Evolutionary conservation across 1,139 yeast genomes (phyloP).

Genomic region (Pneumocystis jirovecii): DNA sequence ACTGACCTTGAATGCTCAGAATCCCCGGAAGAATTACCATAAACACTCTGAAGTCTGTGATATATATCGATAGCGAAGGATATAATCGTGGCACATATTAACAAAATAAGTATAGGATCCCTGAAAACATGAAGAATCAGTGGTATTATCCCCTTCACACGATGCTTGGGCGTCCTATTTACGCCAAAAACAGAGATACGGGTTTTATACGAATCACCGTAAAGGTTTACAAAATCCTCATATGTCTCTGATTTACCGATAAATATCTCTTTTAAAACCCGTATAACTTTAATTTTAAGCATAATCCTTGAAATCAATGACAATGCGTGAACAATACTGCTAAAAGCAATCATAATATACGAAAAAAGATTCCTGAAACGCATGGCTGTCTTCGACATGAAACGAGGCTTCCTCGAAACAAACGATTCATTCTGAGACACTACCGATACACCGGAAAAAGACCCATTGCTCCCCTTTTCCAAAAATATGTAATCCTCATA

Average conservation of each 20-base stretch:
- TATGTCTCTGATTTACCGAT: background rate
- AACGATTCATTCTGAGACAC: background rate
- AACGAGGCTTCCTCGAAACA: background rate
- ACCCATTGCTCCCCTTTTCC: background rate
- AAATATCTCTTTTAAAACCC: background rate
- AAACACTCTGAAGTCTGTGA: conserved; percentile 76
- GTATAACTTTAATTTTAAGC: background rate
- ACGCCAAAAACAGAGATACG: conserved; percentile 44
- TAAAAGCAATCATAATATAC: background rate
- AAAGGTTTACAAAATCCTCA: background rate
- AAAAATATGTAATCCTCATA: background rate
- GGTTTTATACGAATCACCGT: conserved; percentile 2
- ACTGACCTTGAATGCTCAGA: conserved; percentile 49
- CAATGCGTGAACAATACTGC: background rate
- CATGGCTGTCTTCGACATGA: background rate
- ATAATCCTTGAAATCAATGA: background rate
- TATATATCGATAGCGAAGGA: conserved; percentile 84
- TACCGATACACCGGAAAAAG: background rate
- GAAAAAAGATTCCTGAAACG: background rate
- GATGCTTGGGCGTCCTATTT: conserved; percentile 55
- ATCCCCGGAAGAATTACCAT: conserved; percentile 61
- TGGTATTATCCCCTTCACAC: conserved; percentile 48
- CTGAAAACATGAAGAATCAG: conserved; percentile 75
- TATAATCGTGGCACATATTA: conserved; percentile 73
- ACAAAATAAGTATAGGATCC: conserved; percentile 75